Conservation (phyloP, 495 filamentous ascomycete species). For the Neurospora tetrasperma region DNA sequence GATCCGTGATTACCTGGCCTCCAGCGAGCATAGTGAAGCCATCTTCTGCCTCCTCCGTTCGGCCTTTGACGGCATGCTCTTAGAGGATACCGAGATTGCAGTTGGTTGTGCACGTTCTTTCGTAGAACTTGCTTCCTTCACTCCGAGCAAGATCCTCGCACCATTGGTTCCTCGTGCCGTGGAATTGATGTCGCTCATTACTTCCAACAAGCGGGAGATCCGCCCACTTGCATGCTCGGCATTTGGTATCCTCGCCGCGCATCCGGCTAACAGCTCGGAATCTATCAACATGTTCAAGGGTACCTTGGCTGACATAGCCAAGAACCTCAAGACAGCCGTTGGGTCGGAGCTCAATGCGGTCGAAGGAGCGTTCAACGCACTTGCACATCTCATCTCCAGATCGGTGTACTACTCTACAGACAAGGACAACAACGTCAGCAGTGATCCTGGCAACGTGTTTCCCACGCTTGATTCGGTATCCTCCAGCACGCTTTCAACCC, state of each 20-base stretch:
- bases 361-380: constrained; percentile 26
- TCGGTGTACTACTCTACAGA: constrained; percentile 16
- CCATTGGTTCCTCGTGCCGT: constrained; percentile 35
- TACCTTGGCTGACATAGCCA: constrained; percentile 9
- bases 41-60: constrained; percentile 37
- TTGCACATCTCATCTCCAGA: constrained; percentile 20
- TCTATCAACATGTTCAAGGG: constrained; percentile 5
- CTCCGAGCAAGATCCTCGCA: constrained; percentile 41
- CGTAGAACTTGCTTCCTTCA: constrained; percentile 56
- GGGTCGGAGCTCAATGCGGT: constrained; percentile 28
- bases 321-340: constrained; percentile 17
- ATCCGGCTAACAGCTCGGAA: constrained; percentile 35
- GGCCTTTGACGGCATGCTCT: constrained; percentile 50
- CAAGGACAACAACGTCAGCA: neutral
- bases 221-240: constrained; percentile 54
- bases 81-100: constrained; percentile 34
- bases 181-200: constrained; percentile 47
- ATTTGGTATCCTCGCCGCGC: constrained; percentile 70
- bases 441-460: constrained; percentile 8
- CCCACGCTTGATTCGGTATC: constrained; percentile 15
- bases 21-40: constrained; percentile 17
- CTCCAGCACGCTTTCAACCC: constrained; percentile 13
- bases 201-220: constrained; percentile 57
- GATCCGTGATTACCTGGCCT: constrained; percentile 40
- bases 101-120: constrained; percentile 52